Conservation (phyloP, 495 filamentous ascomycete species). For the Chlorociboria aeruginascens region DNA sequence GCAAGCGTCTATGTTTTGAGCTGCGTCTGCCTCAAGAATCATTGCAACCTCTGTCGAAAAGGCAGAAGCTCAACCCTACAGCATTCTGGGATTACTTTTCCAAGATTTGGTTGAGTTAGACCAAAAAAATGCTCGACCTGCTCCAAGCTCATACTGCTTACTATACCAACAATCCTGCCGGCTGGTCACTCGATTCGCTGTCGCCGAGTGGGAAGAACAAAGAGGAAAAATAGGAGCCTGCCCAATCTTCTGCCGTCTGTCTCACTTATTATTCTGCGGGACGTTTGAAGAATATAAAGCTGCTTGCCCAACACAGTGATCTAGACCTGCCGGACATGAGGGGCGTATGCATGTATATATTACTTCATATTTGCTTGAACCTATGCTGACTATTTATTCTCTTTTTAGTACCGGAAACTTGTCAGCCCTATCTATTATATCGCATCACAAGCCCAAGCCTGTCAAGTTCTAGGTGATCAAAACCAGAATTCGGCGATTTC, state of each 20-base stretch:
- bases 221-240: background rate
- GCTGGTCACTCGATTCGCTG: constrained; percentile 3
- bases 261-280: constrained; percentile 4
- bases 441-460: constrained; percentile 1
- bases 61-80: background rate
- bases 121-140: constrained; percentile 17
- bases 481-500: background rate
- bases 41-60: too few relatives aligned
- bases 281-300: constrained; percentile 4
- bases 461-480: constrained; percentile 1
- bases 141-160: constrained; percentile 1
- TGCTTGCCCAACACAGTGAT: constrained; percentile 10
- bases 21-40: too few relatives aligned
- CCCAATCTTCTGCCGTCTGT: constrained; percentile 1
- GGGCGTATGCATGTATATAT: constrained; percentile 10
- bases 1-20: too few relatives aligned
- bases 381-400: background rate
- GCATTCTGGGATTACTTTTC: constrained; percentile 25
- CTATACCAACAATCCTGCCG: constrained; percentile 1
- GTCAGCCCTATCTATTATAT: background rate
- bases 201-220: constrained; percentile 6
- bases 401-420: constrained; percentile 9
- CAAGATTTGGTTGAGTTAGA: constrained; percentile 24
- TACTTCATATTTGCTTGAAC: constrained; percentile 1
- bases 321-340: constrained; percentile 8